phyloP scores from a whole-genome alignment of 2,329 filamentous ascomycete species.

The Pseudonectria buxi region DNA sequence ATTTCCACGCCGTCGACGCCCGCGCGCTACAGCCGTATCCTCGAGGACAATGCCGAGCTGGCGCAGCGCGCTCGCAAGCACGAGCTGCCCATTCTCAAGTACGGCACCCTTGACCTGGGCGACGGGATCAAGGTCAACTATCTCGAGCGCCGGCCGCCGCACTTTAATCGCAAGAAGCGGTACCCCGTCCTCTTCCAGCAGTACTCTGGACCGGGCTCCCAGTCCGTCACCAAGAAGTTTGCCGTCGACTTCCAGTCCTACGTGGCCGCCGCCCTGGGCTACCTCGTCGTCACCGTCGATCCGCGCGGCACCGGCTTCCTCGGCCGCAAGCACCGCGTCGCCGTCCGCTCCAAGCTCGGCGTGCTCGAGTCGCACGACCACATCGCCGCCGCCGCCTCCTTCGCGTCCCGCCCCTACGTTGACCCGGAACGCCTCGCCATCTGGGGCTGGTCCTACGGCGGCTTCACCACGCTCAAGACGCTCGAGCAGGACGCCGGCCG shows the following conservation, averaged over 20 bases:
- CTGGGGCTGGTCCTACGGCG: conserved; percentile 98
- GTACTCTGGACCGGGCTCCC: conserved; percentile 92
- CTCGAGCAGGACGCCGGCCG: conserved; percentile 82
- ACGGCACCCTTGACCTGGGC: conserved; percentile 73
- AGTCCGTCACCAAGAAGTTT: conserved; percentile 76
- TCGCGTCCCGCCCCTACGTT: conserved; percentile 74
- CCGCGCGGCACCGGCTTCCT: conserved; percentile 88
- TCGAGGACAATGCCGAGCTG: conserved; percentile 73
- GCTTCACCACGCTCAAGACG: conserved; percentile 91
- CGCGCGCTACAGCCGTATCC: conserved; percentile 56
- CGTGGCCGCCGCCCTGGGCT: conserved; percentile 76
- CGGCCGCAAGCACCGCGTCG: conserved; percentile 74
- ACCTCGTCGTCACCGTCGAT: conserved; percentile 92
- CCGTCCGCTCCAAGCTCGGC: conserved; percentile 77
- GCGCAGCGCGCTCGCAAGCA: conserved; percentile 63
- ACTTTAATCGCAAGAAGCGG: conserved; percentile 75
- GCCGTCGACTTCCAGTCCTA: conserved; percentile 85
- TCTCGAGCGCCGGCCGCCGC: conserved; percentile 80
- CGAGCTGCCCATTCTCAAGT: conserved; percentile 76
- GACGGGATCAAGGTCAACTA: conserved; percentile 66
- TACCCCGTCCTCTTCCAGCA: conserved; percentile 94
- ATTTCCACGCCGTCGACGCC: conserved; percentile 70
- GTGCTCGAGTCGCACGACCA: conserved; percentile 83
- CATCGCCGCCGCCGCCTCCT: conserved; percentile 81
- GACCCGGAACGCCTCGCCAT: conserved; percentile 79